phyloP scores from a whole-genome alignment of 805 yeast genomes.

The Candida easanensis region DNA sequence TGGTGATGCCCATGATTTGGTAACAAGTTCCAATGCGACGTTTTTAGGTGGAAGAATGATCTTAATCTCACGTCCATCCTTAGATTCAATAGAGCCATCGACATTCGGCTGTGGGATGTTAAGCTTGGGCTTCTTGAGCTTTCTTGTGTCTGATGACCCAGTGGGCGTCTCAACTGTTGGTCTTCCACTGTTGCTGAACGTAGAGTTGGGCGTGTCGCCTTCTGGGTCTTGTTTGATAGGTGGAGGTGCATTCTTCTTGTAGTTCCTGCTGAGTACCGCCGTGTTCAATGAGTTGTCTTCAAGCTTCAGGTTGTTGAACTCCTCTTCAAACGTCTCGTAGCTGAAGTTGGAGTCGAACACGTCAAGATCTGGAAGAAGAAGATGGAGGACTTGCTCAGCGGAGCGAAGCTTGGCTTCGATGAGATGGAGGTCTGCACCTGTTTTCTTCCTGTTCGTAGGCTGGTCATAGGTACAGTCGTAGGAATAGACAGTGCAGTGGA shows the following conservation, averaged over 20 bases:
- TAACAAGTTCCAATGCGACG: conserved; percentile 65
- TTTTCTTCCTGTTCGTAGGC: conserved; percentile 42
- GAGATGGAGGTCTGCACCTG: conserved; percentile 28
- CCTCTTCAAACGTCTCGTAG: conserved; percentile 24
- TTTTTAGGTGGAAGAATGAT: conserved; percentile 74
- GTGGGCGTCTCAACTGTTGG: not conserved
- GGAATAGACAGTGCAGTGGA: conserved; percentile 76
- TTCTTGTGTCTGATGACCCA: not conserved
- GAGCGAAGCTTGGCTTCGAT: conserved; percentile 34
- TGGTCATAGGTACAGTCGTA: conserved; percentile 84
- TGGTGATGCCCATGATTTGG: conserved; percentile 80
- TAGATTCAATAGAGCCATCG: conserved; percentile 39
- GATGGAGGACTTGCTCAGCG: conserved; percentile 34
- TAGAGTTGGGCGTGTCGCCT: conserved; percentile 10
- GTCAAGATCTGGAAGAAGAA: conserved; percentile 40
- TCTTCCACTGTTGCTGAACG: not conserved
- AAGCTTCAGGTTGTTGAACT: conserved; percentile 4
- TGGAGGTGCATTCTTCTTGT: conserved; percentile 9
- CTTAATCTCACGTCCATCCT: conserved; percentile 46
- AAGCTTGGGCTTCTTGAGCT: conserved; percentile 18
- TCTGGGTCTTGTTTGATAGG: conserved; percentile 5
- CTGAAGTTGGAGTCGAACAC: conserved; percentile 31
- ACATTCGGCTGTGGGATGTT: conserved; percentile 29
- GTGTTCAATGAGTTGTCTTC: not conserved
- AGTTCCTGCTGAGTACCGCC: conserved; percentile 12